These are phyloP conservation scores for Dioscorea alata DNA, from an alignment of 106 monocot species.

Conservation along the genomic window DNA sequence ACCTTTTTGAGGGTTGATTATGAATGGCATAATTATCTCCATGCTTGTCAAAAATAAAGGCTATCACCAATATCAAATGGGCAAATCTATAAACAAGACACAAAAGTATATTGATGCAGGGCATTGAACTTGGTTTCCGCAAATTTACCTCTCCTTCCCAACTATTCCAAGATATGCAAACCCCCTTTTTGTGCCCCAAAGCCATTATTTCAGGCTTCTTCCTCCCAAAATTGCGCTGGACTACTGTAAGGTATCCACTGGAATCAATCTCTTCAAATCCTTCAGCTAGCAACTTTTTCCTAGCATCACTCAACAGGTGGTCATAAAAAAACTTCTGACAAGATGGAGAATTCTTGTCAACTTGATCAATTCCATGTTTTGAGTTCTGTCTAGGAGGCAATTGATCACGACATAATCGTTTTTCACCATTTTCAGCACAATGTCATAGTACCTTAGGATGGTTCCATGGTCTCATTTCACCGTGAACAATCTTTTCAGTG, in stretches of 20 bases:
- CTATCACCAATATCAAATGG: background rate
- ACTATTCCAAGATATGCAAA: conserved; percentile 29
- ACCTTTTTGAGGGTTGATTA: no score
- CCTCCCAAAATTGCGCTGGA: conserved; percentile 16
- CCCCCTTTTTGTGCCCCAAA: conserved; percentile 17
- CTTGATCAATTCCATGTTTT: conserved; percentile 13
- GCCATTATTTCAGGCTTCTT: conserved; percentile 14
- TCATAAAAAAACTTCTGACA: conserved; percentile 6
- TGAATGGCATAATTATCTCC: no score
- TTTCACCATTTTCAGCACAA: no score
- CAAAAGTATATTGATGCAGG: conserved; percentile 27
- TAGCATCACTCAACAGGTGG: conserved; percentile 3
- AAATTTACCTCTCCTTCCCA: conserved; percentile 54
- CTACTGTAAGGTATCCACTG: conserved; percentile 10
- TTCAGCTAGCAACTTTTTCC: conserved; percentile 11
- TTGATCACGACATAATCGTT: background rate
- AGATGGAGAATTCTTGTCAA: background rate
- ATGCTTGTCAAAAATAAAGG: no score
- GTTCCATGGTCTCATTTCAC: conserved; percentile 8
- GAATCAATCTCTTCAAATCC: conserved; percentile 5
- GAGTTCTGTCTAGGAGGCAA: background rate
- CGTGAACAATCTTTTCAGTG: background rate
- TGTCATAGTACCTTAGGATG: background rate
- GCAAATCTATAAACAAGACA: conserved; percentile 14
- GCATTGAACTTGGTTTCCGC: conserved; percentile 20